Percentiles rank a stretch among this genome's conserved stretches.
These are phyloP conservation scores for Citeromyces nyonsensis DNA, from an alignment of 805 yeast genomes.

Conservation along the genomic window DNA sequence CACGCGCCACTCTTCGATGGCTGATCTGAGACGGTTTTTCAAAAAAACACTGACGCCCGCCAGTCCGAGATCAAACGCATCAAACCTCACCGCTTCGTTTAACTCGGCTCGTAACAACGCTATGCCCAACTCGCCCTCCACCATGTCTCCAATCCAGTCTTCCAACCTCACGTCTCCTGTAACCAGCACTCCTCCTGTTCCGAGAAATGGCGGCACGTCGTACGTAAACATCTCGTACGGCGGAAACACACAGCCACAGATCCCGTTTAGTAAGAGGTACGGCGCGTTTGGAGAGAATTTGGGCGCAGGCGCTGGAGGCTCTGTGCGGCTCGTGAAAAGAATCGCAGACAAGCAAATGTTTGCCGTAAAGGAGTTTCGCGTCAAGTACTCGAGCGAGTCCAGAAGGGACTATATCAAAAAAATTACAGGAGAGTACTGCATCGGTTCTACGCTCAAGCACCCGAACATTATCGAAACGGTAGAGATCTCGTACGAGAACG, in stretches of 20 bases:
- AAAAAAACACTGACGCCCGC: slow-evolving; percentile 12
- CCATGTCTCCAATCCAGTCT: slow-evolving; percentile 3
- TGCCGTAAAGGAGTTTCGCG: slow-evolving; percentile 88
- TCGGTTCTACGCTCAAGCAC: slow-evolving; percentile 80
- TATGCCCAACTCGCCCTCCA: background rate
- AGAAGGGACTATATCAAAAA: slow-evolving; percentile 81
- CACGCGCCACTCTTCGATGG: slow-evolving; percentile 65
- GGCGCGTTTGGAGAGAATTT: slow-evolving; percentile 72
- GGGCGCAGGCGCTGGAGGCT: slow-evolving; percentile 95
- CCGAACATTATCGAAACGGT: slow-evolving; percentile 85
- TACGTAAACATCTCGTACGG: slow-evolving; percentile 13
- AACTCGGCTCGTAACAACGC: background rate
- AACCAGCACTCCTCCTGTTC: background rate
- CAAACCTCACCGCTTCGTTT: background rate
- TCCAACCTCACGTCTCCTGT: background rate
- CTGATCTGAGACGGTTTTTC: slow-evolving; percentile 61
- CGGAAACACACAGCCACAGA: slow-evolving; percentile 21
- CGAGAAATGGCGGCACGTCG: slow-evolving; percentile 1
- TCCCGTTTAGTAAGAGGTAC: slow-evolving; percentile 64
- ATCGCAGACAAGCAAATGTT: slow-evolving; percentile 53
- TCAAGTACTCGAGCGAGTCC: slow-evolving; percentile 57
- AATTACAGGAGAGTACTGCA: slow-evolving; percentile 88
- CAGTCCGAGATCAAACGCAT: background rate
- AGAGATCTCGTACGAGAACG: slow-evolving; percentile 82
- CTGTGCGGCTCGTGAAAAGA: slow-evolving; percentile 62